Percentiles rank a stretch among this genome's conserved stretches.
Evolutionary conservation across 2,329 filamentous ascomycete genomes (phyloP).

Genomic region (Fusarium kyushuense): DNA sequence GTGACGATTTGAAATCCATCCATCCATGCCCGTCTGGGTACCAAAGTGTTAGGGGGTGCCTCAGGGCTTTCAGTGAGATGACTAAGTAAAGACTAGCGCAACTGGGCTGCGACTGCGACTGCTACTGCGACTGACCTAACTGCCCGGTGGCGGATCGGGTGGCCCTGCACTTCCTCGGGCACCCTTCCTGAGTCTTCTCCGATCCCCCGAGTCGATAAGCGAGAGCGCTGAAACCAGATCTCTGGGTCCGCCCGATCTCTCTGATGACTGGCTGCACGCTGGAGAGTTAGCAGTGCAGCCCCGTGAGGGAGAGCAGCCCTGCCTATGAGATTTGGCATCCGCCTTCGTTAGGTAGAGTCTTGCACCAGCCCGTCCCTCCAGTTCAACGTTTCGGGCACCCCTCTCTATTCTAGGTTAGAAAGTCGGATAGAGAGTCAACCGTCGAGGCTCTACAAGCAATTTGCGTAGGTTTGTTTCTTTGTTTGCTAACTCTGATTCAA

Average conservation of each 20-base stretch:
- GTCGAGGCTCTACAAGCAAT: conserved; percentile 12
- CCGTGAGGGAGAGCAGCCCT: neutral
- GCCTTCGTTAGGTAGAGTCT: conserved; percentile 20
- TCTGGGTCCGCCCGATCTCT: conserved; percentile 43
- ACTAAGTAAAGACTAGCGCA: neutral
- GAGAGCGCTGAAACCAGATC: conserved; percentile 51
- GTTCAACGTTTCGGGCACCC: conserved; percentile 13
- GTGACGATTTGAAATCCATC: neutral
- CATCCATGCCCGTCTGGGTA: too few species aligned
- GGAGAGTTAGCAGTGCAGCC: neutral
- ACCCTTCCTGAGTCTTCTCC: conserved; percentile 11
- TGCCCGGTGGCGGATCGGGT: conserved; percentile 34
- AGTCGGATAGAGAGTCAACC: conserved; percentile 21
- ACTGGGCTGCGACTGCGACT: too few species aligned
- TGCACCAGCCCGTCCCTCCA: conserved; percentile 22
- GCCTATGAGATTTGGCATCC: conserved; percentile 6
- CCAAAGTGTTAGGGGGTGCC: conserved; percentile 12
- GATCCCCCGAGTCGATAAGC: conserved; percentile 49
- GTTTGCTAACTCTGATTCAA: neutral
- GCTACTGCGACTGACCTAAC: neutral
- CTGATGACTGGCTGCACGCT: neutral
- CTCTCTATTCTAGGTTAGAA: conserved; percentile 25
- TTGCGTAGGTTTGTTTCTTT: conserved; percentile 21
- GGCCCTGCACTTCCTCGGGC: conserved; percentile 4
- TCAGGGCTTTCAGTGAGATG: neutral